Percentiles rank a stretch among this genome's conserved stretches.
These are phyloP conservation scores for Penicillium glabrum DNA, from an alignment of 2,329 filamentous ascomycete species.

Conservation along the genomic window DNA sequence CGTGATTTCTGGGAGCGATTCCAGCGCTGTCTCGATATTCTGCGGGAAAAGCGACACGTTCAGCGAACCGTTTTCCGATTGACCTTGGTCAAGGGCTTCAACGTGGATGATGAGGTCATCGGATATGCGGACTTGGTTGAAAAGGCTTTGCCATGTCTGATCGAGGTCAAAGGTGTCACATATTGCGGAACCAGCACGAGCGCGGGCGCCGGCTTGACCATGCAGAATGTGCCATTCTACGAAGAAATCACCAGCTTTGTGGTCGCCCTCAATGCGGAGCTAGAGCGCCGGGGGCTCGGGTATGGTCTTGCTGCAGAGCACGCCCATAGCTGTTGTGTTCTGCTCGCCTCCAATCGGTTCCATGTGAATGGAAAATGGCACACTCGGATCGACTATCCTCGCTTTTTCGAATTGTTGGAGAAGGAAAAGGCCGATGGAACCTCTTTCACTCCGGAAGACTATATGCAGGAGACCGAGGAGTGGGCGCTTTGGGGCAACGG, in stretches of 20 bases:
- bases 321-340: constrained; percentile 87
- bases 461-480: constrained; percentile 84
- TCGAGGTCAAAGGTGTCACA: constrained; percentile 95
- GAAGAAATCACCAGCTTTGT: constrained; percentile 86
- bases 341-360: constrained; percentile 83
- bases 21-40: constrained; percentile 83
- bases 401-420: constrained; percentile 83
- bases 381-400: constrained; percentile 85
- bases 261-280: constrained; percentile 66
- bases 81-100: constrained; percentile 96
- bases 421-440: constrained; percentile 55
- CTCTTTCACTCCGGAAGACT: constrained; percentile 84
- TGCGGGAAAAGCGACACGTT: constrained; percentile 76
- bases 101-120: constrained; percentile 87
- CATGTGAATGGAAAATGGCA: constrained; percentile 77
- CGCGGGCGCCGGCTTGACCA: constrained; percentile 82
- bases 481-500: constrained; percentile 96
- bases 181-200: constrained; percentile 91
- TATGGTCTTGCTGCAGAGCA: constrained; percentile 96
- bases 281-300: constrained; percentile 67
- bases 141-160: constrained; percentile 81
- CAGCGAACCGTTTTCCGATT: constrained; percentile 94
- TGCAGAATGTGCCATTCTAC: constrained; percentile 97
- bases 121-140: constrained; percentile 90
- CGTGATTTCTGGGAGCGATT: constrained; percentile 98